These are phyloP conservation scores for Gracilaria caudata DNA, from an alignment of 23 red algal genomes.

Conservation along the genomic window DNA sequence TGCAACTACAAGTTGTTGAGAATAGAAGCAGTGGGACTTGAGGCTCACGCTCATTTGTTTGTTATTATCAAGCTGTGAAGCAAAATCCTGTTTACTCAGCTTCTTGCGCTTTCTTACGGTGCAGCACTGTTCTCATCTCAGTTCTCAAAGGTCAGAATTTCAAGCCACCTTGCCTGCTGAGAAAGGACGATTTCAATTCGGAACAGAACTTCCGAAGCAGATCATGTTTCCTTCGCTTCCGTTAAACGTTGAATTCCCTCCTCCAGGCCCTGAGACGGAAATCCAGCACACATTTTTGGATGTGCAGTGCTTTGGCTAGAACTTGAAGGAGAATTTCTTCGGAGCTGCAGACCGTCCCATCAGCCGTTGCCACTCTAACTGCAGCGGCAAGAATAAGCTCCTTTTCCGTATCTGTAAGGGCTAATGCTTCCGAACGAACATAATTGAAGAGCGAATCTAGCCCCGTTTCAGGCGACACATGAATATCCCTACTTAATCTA, in stretches of 20 bases:
- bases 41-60: too few species aligned
- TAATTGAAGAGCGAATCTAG: neutral
- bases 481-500: neutral
- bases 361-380: slow-evolving; percentile 22
- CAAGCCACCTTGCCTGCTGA: too few species aligned
- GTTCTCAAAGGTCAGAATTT: too few species aligned
- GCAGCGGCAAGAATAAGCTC: slow-evolving; percentile 37
- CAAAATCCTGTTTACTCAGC: too few species aligned
- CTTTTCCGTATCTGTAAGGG: slow-evolving; percentile 11
- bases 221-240: neutral
- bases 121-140: too few species aligned
- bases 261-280: neutral
- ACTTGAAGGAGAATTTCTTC: neutral
- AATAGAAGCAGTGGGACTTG: too few species aligned
- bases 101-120: too few species aligned
- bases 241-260: neutral
- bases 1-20: too few species aligned
- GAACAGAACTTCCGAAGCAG: neutral
- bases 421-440: neutral
- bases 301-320: slow-evolving; percentile 1
- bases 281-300: slow-evolving; percentile 23
- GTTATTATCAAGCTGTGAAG: too few species aligned
- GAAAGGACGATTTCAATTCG: too few species aligned
- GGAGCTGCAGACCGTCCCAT: neutral
- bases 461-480: neutral